Base-by-base conservation (phyloP, 2,329 filamentous ascomycete genomes). In the Bipolaris victoriae region DNA sequence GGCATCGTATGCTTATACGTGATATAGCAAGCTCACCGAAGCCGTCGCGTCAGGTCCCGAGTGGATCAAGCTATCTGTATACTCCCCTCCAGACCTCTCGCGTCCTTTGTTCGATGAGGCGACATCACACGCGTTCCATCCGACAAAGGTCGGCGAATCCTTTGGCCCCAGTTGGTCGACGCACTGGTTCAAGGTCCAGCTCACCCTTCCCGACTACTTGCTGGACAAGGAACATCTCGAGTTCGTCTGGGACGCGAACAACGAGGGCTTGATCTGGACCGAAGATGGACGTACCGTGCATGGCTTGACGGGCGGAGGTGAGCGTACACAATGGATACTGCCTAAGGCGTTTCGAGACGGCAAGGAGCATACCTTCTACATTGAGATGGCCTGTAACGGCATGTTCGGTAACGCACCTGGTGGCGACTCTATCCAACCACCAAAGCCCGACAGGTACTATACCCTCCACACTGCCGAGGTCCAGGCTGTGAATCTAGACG, bases 161-260 rank as follows among this genome's bases (percentile, higher is more conserved):
- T 98, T 98, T 67, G 95, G 95, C 0, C 95, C 95, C 1, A 95
- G 92, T 35, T 99, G 95, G 95, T 90, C 92, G 1, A 99, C 95
- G 7, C 95, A 98, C 77, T 99, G 95, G 95, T 96, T 99, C 84
- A 91, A 88, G 68, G 86, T 97, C 54, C 81, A 88, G 55, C 80
- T 99, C 61, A 91, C 86, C 4, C 84, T 98, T 13, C 94, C 95
- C 7, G 73, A 86, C 53, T 80, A 91, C 11, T 84, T 97, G 69
- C 80, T 78, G 24, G 80, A 92, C 62, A 91, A 95, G 69, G 87
- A 93, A 65, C 88, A 90, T 45, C 83, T 99, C n/a, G 93, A 98
- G 77, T 88, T 98, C 56, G 92, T 97, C 70, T 99, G 95, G 94
- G 94, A 99, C 78, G 89, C 90, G 36, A 90, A 91, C 79, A 96